Conservation (phyloP, 73 alveolate genomes). For the Paramecium octaurelia region DNA sequence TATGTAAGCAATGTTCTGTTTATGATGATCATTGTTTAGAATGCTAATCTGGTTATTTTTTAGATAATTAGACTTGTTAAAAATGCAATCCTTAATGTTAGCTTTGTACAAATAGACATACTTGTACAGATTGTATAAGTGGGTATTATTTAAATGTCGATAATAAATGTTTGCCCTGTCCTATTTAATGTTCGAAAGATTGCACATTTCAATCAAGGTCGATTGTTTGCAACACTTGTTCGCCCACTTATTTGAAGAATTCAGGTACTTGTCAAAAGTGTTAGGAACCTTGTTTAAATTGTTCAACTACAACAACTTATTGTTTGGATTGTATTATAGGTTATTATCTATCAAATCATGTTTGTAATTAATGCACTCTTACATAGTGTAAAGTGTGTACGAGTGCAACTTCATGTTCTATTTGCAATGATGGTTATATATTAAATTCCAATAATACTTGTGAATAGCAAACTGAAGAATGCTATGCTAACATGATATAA, state of each 20-base stretch:
- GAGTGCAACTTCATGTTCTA: neutral
- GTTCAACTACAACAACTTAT: neutral
- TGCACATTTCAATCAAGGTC: neutral
- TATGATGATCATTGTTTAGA: neutral
- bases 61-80: neutral
- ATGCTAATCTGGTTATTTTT: neutral
- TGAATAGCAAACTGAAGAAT: neutral
- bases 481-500: neutral
- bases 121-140: neutral
- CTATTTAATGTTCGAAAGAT: neutral
- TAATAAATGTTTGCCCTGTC: neutral
- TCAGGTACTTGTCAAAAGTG: neutral
- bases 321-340: neutral
- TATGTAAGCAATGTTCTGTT: neutral
- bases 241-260: neutral
- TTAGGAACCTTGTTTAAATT: neutral
- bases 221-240: neutral
- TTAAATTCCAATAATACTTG: neutral
- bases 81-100: neutral
- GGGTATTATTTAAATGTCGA: neutral
- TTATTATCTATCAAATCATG: neutral
- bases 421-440: neutral
- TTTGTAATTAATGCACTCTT: neutral
- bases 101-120: neutral
- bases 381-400: neutral